A percentile compares a stretch with the other conserved stretches of the same genome.
These are phyloP conservation scores for Gliomastix tumulicola DNA, from an alignment of 2,329 filamentous ascomycete genomes.

Conservation along the genomic window DNA sequence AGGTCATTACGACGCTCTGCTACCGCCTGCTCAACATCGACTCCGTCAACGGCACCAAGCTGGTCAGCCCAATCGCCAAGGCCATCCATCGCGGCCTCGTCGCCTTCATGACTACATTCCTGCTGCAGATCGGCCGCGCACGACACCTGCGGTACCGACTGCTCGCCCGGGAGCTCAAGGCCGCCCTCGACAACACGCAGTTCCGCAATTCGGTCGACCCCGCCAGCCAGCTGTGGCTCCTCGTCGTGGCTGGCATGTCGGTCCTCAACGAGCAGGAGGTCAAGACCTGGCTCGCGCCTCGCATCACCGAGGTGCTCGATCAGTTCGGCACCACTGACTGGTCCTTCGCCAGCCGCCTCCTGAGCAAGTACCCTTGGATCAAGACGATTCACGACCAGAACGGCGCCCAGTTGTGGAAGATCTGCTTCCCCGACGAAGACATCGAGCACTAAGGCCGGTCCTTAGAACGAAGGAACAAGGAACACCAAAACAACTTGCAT, in stretches of 20 bases:
- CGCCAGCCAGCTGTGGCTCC: constrained; percentile 6
- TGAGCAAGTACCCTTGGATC: constrained; percentile 16
- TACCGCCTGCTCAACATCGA: constrained; percentile 15
- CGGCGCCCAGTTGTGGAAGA: constrained; percentile 4
- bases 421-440: constrained; percentile 2
- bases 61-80: constrained; percentile 7
- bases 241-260: constrained; percentile 2
- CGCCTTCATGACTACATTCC: constrained; percentile 16
- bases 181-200: constrained; percentile 4
- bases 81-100: constrained; percentile 15
- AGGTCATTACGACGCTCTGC: constrained; percentile 12
- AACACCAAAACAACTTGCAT: too few relatives aligned
- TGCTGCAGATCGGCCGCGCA: constrained; percentile 3
- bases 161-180: constrained; percentile 1
- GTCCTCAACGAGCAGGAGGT: constrained; percentile 1
- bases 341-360: constrained; percentile 4
- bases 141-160: constrained; percentile 6
- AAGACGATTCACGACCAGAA: constrained; percentile 9
- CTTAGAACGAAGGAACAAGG: too few relatives aligned
- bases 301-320: neutral
- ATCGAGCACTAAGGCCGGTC: too few relatives aligned
- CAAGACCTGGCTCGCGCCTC: constrained; percentile 2
- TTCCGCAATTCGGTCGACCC: constrained; percentile 1
- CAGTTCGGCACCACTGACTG: constrained; percentile 3
- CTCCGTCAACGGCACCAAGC: constrained; percentile 2